A percentile compares a stretch with the other conserved stretches of the same genome.
These are phyloP conservation scores for Ochromonas danica DNA, from an alignment of 108 stramenopile species.

Conservation along the genomic window DNA sequence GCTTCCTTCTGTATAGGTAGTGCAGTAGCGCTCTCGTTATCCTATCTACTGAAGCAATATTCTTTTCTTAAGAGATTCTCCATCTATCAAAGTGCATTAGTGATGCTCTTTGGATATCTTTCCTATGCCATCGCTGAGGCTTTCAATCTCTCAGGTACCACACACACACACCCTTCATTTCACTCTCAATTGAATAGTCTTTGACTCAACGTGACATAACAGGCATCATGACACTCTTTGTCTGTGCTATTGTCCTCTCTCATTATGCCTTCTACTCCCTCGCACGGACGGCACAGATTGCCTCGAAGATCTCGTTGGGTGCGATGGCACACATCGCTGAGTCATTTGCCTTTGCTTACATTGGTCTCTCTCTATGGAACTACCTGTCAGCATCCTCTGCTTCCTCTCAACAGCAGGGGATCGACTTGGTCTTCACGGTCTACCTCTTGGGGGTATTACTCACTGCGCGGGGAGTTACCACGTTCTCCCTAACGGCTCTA, in stretches of 20 bases:
- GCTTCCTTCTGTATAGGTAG: conserved; percentile 41
- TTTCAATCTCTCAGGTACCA: conserved; percentile 40
- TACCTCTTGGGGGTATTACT: not conserved
- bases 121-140: conserved; percentile 50
- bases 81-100: conserved; percentile 50
- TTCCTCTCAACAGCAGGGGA: not conserved
- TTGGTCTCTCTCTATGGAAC: conserved; percentile 29
- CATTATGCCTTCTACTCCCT: conserved; percentile 60
- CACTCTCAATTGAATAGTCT: no score
- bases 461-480: not conserved
- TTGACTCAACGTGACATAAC: no score
- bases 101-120: conserved; percentile 54
- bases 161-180: no score
- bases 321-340: conserved; percentile 22
- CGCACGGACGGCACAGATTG: conserved; percentile 45
- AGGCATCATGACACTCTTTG: conserved; percentile 56
- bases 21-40: no score
- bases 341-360: conserved; percentile 28
- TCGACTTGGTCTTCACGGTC: not conserved
- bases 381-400: no score
- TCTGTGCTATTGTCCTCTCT: conserved; percentile 49
- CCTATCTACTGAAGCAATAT: conserved; percentile 18
- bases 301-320: conserved; percentile 20
- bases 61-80: not conserved
- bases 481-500: not conserved